phyloP scores from a whole-genome alignment of 2,329 filamentous ascomycete species.

The Aspergillus cejpii region DNA sequence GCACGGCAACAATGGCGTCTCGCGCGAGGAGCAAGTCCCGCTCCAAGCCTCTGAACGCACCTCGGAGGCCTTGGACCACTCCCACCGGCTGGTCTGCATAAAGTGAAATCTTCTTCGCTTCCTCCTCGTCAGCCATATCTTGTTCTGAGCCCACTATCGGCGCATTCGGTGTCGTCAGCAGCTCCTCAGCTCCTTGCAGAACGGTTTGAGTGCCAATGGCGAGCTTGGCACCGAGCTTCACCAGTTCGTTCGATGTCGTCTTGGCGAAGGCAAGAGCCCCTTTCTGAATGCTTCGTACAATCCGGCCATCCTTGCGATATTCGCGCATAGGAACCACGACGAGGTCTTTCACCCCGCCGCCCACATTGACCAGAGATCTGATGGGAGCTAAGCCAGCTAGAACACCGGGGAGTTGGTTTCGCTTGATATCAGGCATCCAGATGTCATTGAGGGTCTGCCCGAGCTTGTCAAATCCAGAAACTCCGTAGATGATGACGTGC shows the following conservation, averaged over 20 bases:
- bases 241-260: conserved; percentile 88
- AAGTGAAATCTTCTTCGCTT: conserved; percentile 72
- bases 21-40: conserved; percentile 79
- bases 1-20: conserved; percentile 91
- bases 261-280: conserved; percentile 84
- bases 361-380: conserved; percentile 85
- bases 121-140: conserved; percentile 59
- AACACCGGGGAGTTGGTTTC: conserved; percentile 81
- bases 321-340: conserved; percentile 85
- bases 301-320: conserved; percentile 86
- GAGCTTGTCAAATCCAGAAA: conserved; percentile 82
- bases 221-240: conserved; percentile 87
- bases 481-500: conserved; percentile 86
- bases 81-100: conserved; percentile 93
- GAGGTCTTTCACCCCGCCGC: conserved; percentile 76
- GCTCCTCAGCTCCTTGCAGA: conserved; percentile 77
- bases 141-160: conserved; percentile 48
- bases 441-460: conserved; percentile 89
- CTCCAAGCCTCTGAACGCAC: conserved; percentile 74
- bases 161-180: conserved; percentile 48
- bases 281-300: conserved; percentile 86
- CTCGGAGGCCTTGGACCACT: conserved; percentile 75
- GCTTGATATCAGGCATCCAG: conserved; percentile 89
- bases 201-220: conserved; percentile 93
- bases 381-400: conserved; percentile 83